These are phyloP conservation scores for Candolleomyces eurysporus DNA, from an alignment of 768 basidiomycete genomes.

Conservation along the genomic window DNA sequence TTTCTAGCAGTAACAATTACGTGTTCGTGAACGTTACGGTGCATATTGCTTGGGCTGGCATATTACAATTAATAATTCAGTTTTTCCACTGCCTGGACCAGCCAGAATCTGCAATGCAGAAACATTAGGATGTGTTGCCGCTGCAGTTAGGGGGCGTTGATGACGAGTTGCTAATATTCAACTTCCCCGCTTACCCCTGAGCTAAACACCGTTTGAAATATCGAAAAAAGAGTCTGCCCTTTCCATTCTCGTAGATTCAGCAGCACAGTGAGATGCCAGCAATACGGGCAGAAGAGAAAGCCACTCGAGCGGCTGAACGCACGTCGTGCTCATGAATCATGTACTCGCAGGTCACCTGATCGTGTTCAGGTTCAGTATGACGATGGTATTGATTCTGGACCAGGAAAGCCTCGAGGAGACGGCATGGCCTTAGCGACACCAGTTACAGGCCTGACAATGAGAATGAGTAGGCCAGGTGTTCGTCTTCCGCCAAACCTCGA, in stretches of 20 bases:
- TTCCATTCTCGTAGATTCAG: neutral
- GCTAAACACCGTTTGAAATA: constrained; percentile 36
- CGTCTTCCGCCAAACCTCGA: neutral
- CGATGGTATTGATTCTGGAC: too few species aligned
- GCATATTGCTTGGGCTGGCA: constrained; percentile 61
- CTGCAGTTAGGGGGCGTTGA: constrained; percentile 30
- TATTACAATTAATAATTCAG: constrained; percentile 40
- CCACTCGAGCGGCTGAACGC: too few species aligned
- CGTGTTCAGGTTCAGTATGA: too few species aligned
- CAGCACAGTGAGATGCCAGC: too few species aligned
- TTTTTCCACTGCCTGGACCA: constrained; percentile 75
- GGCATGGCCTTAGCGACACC: too few species aligned
- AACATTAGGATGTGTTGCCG: constrained; percentile 61
- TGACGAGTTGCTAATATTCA: neutral
- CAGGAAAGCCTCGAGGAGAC: too few species aligned
- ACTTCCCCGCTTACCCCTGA: constrained; percentile 27
- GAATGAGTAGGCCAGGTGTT: too few species aligned
- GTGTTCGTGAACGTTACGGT: constrained; percentile 89
- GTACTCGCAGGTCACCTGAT: too few species aligned
- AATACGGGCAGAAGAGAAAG: too few species aligned
- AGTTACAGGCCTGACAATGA: too few species aligned
- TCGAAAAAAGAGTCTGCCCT: constrained; percentile 10
- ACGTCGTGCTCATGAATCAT: too few species aligned
- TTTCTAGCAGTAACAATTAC: constrained; percentile 74
- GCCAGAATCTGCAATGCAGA: constrained; percentile 77